Evolutionary conservation across 1,284 basidiomycete genomes (phyloP).

Genomic region (Fomitiporia mediterranea): DNA sequence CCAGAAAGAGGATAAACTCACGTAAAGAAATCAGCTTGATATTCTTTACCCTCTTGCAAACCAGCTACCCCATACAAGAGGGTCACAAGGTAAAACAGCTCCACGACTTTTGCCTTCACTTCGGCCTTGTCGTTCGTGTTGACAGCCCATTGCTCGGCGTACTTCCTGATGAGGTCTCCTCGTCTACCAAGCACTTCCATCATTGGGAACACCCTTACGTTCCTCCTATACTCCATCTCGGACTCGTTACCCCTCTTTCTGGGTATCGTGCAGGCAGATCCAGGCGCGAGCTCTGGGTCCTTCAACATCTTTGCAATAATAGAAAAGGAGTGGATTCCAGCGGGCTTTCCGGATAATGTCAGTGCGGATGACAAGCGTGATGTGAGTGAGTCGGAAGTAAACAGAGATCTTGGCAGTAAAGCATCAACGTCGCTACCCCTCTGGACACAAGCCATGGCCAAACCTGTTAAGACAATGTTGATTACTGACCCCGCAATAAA

Average conservation of each 20-base stretch:
- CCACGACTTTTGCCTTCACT: slow-evolving; percentile 32
- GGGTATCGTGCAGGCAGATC: background rate
- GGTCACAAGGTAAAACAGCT: slow-evolving; percentile 38
- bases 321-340: slow-evolving; percentile 35
- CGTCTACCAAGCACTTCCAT: slow-evolving; percentile 30
- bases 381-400: background rate
- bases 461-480: background rate
- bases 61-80: slow-evolving; percentile 42
- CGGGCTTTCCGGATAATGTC: background rate
- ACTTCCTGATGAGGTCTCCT: slow-evolving; percentile 38
- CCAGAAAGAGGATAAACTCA: background rate
- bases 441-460: slow-evolving; percentile 11
- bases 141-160: slow-evolving; percentile 46
- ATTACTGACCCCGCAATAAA: background rate
- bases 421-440: slow-evolving; percentile 3
- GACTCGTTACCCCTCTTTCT: slow-evolving; percentile 17
- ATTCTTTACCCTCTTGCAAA: slow-evolving; percentile 24
- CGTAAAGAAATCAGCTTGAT: slow-evolving; percentile 20
- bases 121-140: slow-evolving; percentile 26
- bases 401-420: slow-evolving; percentile 5
- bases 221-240: slow-evolving; percentile 21
- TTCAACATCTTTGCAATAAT: slow-evolving; percentile 42
- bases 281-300: slow-evolving; percentile 34
- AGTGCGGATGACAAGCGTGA: background rate
- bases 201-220: slow-evolving; percentile 12